These are phyloP conservation scores for Chernovozyma sophiae-reginae DNA, from an alignment of 1,139 yeast genomes.

Conservation along the genomic window DNA sequence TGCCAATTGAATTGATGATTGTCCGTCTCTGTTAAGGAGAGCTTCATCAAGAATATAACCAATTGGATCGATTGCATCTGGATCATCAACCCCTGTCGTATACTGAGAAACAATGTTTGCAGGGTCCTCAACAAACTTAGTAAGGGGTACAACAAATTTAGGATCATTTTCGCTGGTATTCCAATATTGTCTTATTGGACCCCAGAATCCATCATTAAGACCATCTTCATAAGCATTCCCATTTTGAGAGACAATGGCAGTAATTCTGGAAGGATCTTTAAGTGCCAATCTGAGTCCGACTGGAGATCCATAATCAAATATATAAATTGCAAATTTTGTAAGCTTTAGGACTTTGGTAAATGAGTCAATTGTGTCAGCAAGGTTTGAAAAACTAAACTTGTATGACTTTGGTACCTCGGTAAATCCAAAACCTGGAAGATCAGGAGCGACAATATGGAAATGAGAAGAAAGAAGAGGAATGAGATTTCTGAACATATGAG, in stretches of 20 bases:
- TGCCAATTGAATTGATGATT: conserved; percentile 22
- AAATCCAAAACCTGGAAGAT: conserved; percentile 41
- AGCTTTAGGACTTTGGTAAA: conserved; percentile 25
- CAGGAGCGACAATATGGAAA: conserved; percentile 42
- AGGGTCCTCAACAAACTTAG: conserved; percentile 7
- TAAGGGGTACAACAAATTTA: background rate
- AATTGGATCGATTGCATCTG: conserved; percentile 9
- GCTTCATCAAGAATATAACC: conserved; percentile 26
- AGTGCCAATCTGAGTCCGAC: conserved; percentile 33
- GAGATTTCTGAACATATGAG: conserved; percentile 31
- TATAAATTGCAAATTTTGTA: conserved; percentile 26
- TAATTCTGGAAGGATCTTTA: conserved; percentile 22
- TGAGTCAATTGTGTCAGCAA: conserved; percentile 26
- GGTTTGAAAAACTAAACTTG: conserved; percentile 25
- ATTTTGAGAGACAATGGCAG: conserved; percentile 34
- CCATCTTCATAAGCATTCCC: conserved; percentile 45
- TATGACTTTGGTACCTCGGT: conserved; percentile 26
- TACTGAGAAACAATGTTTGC: conserved; percentile 21
- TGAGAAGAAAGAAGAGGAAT: conserved; percentile 30
- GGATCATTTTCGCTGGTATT: conserved; percentile 10
- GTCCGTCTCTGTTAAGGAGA: conserved; percentile 24
- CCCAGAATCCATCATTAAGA: conserved; percentile 31
- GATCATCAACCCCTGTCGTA: conserved; percentile 18
- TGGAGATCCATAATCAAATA: conserved; percentile 45
- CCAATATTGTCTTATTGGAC: conserved; percentile 30